phyloP scores from a whole-genome alignment of 768 basidiomycete genomes.

The Pleurotus citrinopileatus region DNA sequence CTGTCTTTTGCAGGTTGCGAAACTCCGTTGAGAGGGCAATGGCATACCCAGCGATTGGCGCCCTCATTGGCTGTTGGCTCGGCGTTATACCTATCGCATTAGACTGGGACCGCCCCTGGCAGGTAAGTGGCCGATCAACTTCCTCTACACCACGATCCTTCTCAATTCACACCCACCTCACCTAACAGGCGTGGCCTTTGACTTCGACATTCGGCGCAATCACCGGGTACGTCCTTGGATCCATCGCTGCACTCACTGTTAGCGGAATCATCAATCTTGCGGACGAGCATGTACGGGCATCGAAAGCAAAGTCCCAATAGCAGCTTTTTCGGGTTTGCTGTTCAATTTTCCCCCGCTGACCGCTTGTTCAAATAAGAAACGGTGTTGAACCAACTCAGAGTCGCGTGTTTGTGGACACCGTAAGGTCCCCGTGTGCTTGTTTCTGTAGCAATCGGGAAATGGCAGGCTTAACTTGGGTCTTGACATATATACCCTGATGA shows the following conservation, averaged over 20 bases:
- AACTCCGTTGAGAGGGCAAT: conserved; percentile 75
- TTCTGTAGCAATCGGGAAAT: too few relatives aligned
- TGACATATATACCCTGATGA: too few relatives aligned
- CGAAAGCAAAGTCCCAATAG: conserved; percentile 9
- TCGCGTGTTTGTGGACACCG: too few relatives aligned
- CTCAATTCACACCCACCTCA: background rate
- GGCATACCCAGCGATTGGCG: conserved; percentile 75
- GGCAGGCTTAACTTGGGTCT: too few relatives aligned
- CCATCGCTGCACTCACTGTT: conserved; percentile 49
- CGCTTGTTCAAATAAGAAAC: too few relatives aligned
- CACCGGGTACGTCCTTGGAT: conserved; percentile 61
- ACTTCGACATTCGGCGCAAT: conserved; percentile 74
- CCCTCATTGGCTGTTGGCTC: conserved; percentile 73
- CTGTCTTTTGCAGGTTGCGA: conserved; percentile 36
- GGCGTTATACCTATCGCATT: conserved; percentile 85
- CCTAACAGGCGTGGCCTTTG: conserved; percentile 73
- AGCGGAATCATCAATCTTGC: conserved; percentile 37
- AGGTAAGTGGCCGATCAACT: conserved; percentile 52
- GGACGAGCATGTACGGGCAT: conserved; percentile 30
- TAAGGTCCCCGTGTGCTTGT: too few relatives aligned
- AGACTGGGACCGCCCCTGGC: conserved; percentile 98
- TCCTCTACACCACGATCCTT: background rate
- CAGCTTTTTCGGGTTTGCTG: background rate
- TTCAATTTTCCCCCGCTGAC: too few relatives aligned
- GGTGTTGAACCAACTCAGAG: too few relatives aligned